Percentiles rank a stretch among this genome's conserved stretches.
Conservation (phyloP, 1,139 yeast species). For the Hanseniaspora sp. region DNA sequence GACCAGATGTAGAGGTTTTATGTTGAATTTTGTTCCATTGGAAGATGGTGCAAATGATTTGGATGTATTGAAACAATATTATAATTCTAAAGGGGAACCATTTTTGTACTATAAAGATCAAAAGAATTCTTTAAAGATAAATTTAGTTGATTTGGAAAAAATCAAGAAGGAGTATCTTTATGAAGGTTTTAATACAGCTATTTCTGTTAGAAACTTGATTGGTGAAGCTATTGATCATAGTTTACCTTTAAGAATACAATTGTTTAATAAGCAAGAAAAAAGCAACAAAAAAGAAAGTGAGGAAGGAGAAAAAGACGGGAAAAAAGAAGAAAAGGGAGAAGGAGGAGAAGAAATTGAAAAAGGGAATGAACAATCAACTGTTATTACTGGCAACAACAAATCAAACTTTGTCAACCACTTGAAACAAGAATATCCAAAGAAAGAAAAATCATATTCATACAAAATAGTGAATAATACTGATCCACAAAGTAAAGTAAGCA, state of each 20-base stretch:
- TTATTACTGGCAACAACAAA: neutral
- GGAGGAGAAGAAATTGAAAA: too few relatives aligned
- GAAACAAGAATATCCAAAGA: neutral
- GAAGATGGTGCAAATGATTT: neutral
- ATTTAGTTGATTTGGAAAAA: constrained; percentile 1
- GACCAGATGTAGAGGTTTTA: constrained; percentile 3
- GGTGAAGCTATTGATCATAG: constrained; percentile 7
- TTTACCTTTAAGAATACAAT: neutral
- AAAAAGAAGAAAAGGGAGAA: too few relatives aligned
- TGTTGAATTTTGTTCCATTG: constrained; percentile 9
- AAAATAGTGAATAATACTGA: neutral
- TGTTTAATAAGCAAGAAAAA: neutral
- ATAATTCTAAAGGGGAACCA: neutral
- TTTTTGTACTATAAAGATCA: constrained; percentile 5
- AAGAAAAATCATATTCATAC: constrained; percentile 5
- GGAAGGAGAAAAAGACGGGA: neutral
- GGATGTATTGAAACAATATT: neutral
- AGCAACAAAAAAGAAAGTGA: neutral
- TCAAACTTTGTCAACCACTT: neutral
- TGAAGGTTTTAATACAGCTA: neutral
- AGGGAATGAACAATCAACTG: too few relatives aligned
- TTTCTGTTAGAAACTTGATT: neutral
- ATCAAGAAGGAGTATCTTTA: constrained; percentile 3
- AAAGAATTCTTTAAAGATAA: neutral
- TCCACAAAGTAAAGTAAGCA: neutral